These are phyloP conservation scores for Colletotrichum cereale DNA, from an alignment of 2,329 filamentous ascomycete species.

Conservation along the genomic window DNA sequence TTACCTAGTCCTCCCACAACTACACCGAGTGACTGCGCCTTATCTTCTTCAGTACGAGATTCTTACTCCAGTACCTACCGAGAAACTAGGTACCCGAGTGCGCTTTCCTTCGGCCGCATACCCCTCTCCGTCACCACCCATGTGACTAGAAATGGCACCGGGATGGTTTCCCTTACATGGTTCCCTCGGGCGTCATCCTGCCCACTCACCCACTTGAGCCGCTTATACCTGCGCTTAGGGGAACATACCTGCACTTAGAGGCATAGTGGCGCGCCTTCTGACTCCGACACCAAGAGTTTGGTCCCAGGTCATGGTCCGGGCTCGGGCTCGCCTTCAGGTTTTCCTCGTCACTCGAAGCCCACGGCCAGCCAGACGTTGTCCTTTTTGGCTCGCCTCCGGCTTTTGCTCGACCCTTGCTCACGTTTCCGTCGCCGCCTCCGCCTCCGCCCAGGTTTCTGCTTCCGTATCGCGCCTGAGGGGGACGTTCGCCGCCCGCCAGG, in stretches of 20 bases:
- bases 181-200: conserved; percentile 42
- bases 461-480: conserved; percentile 17
- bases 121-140: conserved; percentile 28
- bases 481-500: conserved; percentile 15
- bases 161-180: conserved; percentile 45
- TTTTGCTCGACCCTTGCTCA: conserved; percentile 17
- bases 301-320: conserved; percentile 37
- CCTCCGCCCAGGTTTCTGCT: conserved; percentile 27
- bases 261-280: conserved; percentile 35
- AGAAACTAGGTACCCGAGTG: conserved; percentile 19
- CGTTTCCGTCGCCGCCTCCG: conserved; percentile 19
- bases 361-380: not conserved
- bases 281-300: conserved; percentile 39
- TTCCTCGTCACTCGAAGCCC: not conserved
- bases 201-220: conserved; percentile 41
- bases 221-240: conserved; percentile 45
- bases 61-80: conserved; percentile 12
- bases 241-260: conserved; percentile 41
- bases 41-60: conserved; percentile 26
- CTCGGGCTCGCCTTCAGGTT: conserved; percentile 14
- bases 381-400: conserved; percentile 24
- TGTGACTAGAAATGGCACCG: conserved; percentile 42
- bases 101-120: conserved; percentile 44
- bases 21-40: not conserved
- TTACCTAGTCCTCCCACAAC: not conserved